Evolutionary conservation across 2,329 filamentous ascomycete species (phyloP), one percentile per base, ranked within the genome.

Genomic region (Scortechinia acanthostroma): DNA sequence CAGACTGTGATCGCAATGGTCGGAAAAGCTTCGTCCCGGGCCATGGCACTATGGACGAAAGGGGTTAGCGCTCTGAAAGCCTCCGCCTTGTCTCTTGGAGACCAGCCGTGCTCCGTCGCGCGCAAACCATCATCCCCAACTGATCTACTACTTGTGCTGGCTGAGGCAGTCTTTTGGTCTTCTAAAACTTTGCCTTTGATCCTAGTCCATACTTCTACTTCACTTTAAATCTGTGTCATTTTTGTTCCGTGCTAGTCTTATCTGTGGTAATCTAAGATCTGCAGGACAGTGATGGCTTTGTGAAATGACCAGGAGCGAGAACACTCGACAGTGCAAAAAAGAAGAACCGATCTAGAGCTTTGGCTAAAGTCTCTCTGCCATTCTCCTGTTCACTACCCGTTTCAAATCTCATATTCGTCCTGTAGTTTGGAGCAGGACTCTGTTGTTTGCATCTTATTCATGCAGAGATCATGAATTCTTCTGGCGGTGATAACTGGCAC

Each of bases 51-150:
- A 30, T 10, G 25, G 25, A 10, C n/a, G 25, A 30, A 30, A 30
- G 25, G 25, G 25, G 25, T 30, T 30, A 30, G 25, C n/a, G 25
- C 25, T 30, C 25, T 30, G 25, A 30, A 30, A 30, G 25, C 25
- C 25, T 30, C 25, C 25, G 25, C 25, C 25, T 30, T 30, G 10
- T 10, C 25, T 30, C 25, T 30, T 10, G 25, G 25, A 30, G 25
- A 30, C 10, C 10, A n/a, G 6, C 35, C 6, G 35, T 19, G 35
- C 14, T 40, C 35, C 13, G 35, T 40, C 35, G 35, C 35, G 35
- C 35, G 35, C 35, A 40, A 40, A 30, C 25, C 25, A 30, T 30
- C 25, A 30, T 30, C n/a, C 10, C 25, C 25, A 30, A n/a, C n/a
- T n/a, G n/a, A n/a, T n/a, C n/a, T n/a, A n/a, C n/a, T n/a, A n/a